Percentiles rank a stretch among this genome's conserved stretches.
Conservation (phyloP, 305 asterid genomes). For the Lippia alba region DNA sequence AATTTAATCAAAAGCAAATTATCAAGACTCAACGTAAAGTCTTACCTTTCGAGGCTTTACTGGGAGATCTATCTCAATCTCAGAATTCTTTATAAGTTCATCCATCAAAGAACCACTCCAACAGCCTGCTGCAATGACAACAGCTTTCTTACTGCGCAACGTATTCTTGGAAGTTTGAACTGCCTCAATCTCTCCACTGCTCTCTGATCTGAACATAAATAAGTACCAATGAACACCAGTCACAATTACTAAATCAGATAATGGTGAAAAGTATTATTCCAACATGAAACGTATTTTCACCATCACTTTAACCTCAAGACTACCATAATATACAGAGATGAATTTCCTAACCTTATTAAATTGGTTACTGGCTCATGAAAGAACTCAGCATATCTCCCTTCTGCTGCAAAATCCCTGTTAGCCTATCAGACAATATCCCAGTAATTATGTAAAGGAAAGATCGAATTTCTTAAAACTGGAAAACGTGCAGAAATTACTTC, state of each 20-base stretch:
- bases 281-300: constrained; percentile 8
- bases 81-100: constrained; percentile 53
- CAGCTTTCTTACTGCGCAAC: constrained; percentile 72
- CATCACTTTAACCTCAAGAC: constrained; percentile 4
- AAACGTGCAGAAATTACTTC: constrained; percentile 7
- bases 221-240: constrained; percentile 26
- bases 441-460: constrained; percentile 25
- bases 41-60: constrained; percentile 92
- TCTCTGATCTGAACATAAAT: constrained; percentile 55
- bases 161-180: constrained; percentile 78
- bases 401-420: constrained; percentile 67
- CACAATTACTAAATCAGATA: constrained; percentile 13
- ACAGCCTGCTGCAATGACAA: constrained; percentile 86
- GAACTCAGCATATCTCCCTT: constrained; percentile 95
- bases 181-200: constrained; percentile 68
- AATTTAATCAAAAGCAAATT: constrained; percentile 17
- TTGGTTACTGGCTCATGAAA: constrained; percentile 81
- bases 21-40: constrained; percentile 14
- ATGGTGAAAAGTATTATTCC: constrained; percentile 3
- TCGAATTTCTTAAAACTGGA: constrained; percentile 15
- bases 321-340: constrained; percentile 8
- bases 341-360: constrained; percentile 60
- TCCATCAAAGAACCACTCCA: constrained; percentile 90
- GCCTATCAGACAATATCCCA: constrained; percentile 53
- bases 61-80: constrained; percentile 66